Conservation (phyloP, 257 asterid species). For the Solanum etuberosum region DNA sequence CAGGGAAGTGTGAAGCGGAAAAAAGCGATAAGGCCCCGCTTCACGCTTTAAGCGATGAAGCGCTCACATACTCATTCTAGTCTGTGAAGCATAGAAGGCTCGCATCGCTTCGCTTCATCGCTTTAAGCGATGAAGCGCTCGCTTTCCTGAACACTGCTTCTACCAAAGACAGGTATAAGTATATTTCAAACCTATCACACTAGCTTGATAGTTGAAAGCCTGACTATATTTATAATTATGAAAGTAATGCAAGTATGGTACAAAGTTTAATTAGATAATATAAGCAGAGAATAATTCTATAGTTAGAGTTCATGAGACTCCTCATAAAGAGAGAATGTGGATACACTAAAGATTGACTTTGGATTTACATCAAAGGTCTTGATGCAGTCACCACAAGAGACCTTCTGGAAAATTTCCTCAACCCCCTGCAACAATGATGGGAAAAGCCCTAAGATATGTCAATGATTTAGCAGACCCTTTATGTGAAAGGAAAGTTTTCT, state of each 20-base stretch:
- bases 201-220: neutral
- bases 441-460: neutral
- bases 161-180: neutral
- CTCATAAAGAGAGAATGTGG: neutral
- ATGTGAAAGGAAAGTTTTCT: neutral
- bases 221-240: neutral
- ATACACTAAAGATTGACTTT: neutral
- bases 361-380: neutral
- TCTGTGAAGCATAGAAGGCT: no score
- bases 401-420: neutral
- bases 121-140: no score
- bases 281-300: neutral
- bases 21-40: no score
- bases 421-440: neutral
- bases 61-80: no score
- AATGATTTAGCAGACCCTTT: neutral
- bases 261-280: neutral
- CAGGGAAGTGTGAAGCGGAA: no score
- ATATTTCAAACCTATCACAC: neutral
- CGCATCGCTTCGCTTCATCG: no score
- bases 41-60: no score
- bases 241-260: neutral
- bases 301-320: neutral
- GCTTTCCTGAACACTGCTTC: no score
- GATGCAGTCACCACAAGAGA: neutral